Conservation (phyloP, 495 filamentous ascomycete genomes). For the Penicillium nucicola region DNA sequence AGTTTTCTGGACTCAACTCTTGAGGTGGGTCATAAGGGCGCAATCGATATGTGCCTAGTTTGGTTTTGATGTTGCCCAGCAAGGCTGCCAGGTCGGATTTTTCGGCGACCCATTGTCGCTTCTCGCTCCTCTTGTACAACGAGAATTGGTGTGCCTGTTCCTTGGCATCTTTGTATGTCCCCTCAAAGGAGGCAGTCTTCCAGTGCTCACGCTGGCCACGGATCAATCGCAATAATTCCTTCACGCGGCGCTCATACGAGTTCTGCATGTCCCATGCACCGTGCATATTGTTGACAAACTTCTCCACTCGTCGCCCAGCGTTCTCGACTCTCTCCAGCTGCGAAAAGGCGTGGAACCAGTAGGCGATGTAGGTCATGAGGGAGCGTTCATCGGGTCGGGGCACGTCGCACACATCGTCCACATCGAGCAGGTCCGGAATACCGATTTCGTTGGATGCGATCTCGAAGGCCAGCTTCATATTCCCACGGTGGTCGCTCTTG, state of each 20-base stretch:
- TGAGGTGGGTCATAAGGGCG: conserved; percentile 85
- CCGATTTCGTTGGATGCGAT: conserved; percentile 95
- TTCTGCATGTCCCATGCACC: conserved; percentile 99
- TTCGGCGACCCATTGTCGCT: conserved; percentile 93
- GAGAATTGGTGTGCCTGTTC: conserved; percentile 77
- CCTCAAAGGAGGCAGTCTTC: conserved; percentile 77
- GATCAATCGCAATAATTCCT: conserved; percentile 71
- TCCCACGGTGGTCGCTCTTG: conserved; percentile 90
- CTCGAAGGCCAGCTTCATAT: conserved; percentile 97
- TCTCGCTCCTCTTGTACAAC: conserved; percentile 80
- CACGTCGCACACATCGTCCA: conserved; percentile 97
- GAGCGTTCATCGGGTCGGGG: conserved; percentile 92
- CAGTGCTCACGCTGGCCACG: conserved; percentile 67
- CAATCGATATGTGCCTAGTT: conserved; percentile 89
- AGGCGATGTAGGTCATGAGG: conserved; percentile 98
- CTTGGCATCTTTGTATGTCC: conserved; percentile 92
- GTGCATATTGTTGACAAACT: conserved; percentile 98
- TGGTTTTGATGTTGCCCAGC: conserved; percentile 98
- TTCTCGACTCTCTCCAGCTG: conserved; percentile 98
- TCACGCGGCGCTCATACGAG: conserved; percentile 86
- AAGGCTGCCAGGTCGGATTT: conserved; percentile 92
- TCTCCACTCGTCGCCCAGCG: conserved; percentile 92
- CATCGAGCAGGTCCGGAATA: conserved; percentile 91
- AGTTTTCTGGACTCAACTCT: conserved; percentile 71
- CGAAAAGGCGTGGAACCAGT: conserved; percentile 99